These are phyloP conservation scores for Leccinellum rugosiceps DNA, from an alignment of 768 basidiomycete species.

Conservation along the genomic window DNA sequence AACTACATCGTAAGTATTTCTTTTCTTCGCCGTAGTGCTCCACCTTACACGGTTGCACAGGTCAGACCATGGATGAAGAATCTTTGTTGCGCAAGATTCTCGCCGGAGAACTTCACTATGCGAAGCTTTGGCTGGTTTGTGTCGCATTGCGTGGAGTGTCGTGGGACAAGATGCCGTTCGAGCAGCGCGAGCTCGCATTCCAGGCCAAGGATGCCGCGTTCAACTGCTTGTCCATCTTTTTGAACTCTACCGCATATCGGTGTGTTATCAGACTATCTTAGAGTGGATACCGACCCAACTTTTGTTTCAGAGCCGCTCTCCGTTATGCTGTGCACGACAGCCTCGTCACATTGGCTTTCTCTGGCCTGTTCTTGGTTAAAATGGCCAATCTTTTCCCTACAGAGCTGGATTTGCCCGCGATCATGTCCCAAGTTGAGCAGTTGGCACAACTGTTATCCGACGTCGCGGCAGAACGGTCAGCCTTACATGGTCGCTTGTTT, in stretches of 20 bases:
- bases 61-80: slow-evolving; percentile 79
- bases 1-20: slow-evolving; percentile 61
- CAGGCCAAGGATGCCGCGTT: slow-evolving; percentile 93
- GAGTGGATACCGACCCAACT: background rate
- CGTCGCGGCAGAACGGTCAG: slow-evolving; percentile 86
- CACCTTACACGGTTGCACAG: slow-evolving; percentile 35
- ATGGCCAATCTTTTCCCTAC: slow-evolving; percentile 92
- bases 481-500: background rate
- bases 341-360: slow-evolving; percentile 88
- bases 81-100: slow-evolving; percentile 84
- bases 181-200: slow-evolving; percentile 92
- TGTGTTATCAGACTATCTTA: slow-evolving; percentile 30
- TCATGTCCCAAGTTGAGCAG: slow-evolving; percentile 85
- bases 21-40: background rate
- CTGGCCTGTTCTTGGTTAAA: slow-evolving; percentile 87
- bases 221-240: slow-evolving; percentile 79
- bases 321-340: slow-evolving; percentile 92
- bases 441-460: slow-evolving; percentile 87
- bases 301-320: slow-evolving; percentile 64
- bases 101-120: slow-evolving; percentile 85
- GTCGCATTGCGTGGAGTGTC: slow-evolving; percentile 87
- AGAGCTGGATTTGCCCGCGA: slow-evolving; percentile 73
- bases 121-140: slow-evolving; percentile 93
- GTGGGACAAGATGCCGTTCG: slow-evolving; percentile 96
- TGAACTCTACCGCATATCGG: slow-evolving; percentile 80